Base-by-base conservation (phyloP, 495 filamentous ascomycete genomes). In the Endocarpon pusillum region DNA sequence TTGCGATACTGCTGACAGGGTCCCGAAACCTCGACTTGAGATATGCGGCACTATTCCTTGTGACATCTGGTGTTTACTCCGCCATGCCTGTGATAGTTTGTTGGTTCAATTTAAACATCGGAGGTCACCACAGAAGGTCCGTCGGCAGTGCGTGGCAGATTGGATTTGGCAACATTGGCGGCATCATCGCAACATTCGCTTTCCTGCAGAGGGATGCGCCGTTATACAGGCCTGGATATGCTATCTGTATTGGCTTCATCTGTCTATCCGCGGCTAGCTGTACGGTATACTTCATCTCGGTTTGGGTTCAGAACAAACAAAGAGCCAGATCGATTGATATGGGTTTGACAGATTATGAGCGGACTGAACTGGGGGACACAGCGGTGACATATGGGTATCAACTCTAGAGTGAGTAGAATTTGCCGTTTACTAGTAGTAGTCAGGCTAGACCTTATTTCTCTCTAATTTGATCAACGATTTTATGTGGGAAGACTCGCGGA, bases 91-190 rank as follows among this genome's bases (percentile, higher is more conserved):
- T 54, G 21, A 46, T 37, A n/a, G 38, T 54, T 1, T 94, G 84
- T 50, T 97, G 86, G 84, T 94, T 84, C 55, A 78, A 77, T 40
- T 92, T 92, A 72, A 94, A 93, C 42, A 57, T 92, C 11, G 79
- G 79, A 1, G 84, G 86, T 2, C 87, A 97, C 50, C 80, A 84
- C 36, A 67, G 84, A 1, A 68, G 85, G 11, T 64, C 77, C 25
- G 73, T 97, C 3, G 89, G 85, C 5, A 71, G 73, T 3, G 89
- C 81, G 4, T 94, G 78, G 78, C 85, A 93, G 49, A 60, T 94
- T 27, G 84, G 79, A 0, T 91, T 91, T 42, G 87, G 87, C n/a
- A 94, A 94, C 43, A 78, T 85, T 40, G 38, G 42, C 46, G 89
- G 87, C 10, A 91, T 97, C 42, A 84, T 94, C 36, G 68, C 87